phyloP scores from a whole-genome alignment of 176 grass and related monocot species.

The Cymbopogon citratus region DNA sequence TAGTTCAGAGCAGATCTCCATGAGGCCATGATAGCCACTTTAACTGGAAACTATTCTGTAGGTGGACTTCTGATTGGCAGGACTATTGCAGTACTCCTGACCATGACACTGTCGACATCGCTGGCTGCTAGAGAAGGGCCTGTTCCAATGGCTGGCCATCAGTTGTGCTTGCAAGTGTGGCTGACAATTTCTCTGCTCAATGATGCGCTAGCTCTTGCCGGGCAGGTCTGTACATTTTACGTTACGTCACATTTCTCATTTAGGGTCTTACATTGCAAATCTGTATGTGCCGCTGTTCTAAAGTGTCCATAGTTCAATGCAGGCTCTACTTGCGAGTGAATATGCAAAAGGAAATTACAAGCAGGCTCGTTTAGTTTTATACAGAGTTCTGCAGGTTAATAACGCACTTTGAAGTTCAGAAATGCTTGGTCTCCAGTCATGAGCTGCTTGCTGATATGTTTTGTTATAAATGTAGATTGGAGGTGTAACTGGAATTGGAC shows the following conservation, averaged over 20 bases:
- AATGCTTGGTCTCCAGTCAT: neutral
- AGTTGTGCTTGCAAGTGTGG: slow-evolving; percentile 93
- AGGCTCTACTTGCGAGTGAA: slow-evolving; percentile 83
- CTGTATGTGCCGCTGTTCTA: neutral
- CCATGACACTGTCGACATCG: slow-evolving; percentile 69
- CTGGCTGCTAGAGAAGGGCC: slow-evolving; percentile 72
- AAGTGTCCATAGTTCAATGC: neutral
- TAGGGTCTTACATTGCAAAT: neutral
- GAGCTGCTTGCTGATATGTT: neutral
- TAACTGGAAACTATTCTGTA: slow-evolving; percentile 29
- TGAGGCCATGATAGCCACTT: neutral
- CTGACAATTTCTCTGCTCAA: slow-evolving; percentile 78
- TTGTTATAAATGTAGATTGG: slow-evolving; percentile 54
- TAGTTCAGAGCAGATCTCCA: neutral
- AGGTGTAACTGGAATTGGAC: slow-evolving; percentile 50
- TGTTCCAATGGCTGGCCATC: slow-evolving; percentile 80
- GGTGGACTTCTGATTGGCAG: slow-evolving; percentile 75
- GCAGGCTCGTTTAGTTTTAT: slow-evolving; percentile 60
- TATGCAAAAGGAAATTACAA: slow-evolving; percentile 64
- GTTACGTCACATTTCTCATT: neutral
- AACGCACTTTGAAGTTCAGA: neutral
- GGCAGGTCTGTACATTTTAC: slow-evolving; percentile 54
- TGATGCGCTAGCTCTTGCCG: slow-evolving; percentile 84
- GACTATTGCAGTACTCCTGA: slow-evolving; percentile 72
- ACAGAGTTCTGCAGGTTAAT: slow-evolving; percentile 66